These are phyloP conservation scores for Pleurotus ostreatus DNA, from an alignment of 768 basidiomycete species.

Conservation along the genomic window DNA sequence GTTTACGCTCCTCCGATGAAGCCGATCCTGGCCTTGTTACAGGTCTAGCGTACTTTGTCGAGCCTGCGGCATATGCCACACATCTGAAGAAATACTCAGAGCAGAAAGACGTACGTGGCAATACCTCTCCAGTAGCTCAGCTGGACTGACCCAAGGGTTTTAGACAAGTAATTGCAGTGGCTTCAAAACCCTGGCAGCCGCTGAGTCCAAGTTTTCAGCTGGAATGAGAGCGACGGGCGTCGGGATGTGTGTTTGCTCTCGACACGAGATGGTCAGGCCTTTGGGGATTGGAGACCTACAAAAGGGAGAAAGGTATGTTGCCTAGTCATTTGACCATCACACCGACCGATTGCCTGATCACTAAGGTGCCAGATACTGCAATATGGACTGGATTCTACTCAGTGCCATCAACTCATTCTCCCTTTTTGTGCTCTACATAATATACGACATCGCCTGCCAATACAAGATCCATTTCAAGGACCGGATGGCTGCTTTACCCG, in stretches of 20 bases:
- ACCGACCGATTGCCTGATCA: too few relatives aligned
- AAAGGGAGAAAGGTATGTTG: conserved; percentile 2
- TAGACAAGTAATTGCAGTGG: not conserved
- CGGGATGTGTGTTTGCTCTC: not conserved
- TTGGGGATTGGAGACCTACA: not conserved
- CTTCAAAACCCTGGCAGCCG: conserved; percentile 2
- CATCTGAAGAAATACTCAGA: conserved; percentile 8
- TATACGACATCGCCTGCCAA: not conserved
- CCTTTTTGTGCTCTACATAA: not conserved
- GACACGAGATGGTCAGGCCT: conserved; percentile 3
- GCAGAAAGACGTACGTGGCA: not conserved
- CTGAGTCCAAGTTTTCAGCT: too few relatives aligned
- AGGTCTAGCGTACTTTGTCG: conserved; percentile 19
- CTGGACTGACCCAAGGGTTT: not conserved
- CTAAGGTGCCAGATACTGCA: not conserved
- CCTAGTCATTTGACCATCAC: not conserved
- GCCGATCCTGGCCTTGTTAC: conserved; percentile 16
- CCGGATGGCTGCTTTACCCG: not conserved
- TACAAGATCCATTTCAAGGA: not conserved
- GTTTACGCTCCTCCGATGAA: conserved; percentile 15
- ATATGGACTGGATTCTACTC: conserved; percentile 5
- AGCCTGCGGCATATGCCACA: conserved; percentile 12
- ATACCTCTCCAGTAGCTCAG: not conserved
- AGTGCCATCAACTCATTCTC: too few relatives aligned
- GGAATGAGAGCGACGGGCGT: too few relatives aligned